Percentiles rank a stretch among this genome's conserved stretches.
These are phyloP conservation scores for Carnegiea gigantea DNA, from an alignment of 179 eudicot species.

Conservation along the genomic window DNA sequence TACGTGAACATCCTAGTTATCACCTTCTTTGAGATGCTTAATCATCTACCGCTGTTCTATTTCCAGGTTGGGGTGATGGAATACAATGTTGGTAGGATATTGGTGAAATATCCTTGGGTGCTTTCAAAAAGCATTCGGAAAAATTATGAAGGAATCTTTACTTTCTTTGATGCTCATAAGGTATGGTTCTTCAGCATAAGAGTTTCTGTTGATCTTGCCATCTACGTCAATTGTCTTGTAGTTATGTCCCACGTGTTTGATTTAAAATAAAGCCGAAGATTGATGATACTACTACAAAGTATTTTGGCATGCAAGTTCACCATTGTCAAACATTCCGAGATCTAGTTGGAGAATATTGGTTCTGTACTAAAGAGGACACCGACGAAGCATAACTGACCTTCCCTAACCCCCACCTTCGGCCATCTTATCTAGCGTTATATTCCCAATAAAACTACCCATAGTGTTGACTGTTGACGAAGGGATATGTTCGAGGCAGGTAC, in stretches of 20 bases:
- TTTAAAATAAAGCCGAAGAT: no score
- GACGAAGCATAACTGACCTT: neutral
- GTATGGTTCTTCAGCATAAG: slow-evolving; percentile 32
- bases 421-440: neutral
- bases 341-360: neutral
- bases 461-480: slow-evolving; percentile 9
- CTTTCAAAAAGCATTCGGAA: slow-evolving; percentile 59
- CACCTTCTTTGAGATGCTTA: slow-evolving; percentile 16
- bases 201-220: neutral
- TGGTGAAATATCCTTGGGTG: slow-evolving; percentile 89
- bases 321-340: neutral
- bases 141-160: slow-evolving; percentile 50
- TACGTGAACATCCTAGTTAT: neutral
- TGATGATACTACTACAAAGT: neutral
- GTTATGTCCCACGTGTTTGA: no score
- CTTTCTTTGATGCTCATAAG: slow-evolving; percentile 59
- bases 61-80: slow-evolving; percentile 50
- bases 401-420: neutral
- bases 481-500: slow-evolving; percentile 49
- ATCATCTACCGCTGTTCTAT: neutral
- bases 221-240: neutral
- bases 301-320: neutral
- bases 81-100: slow-evolving; percentile 48
- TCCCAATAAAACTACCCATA: neutral
- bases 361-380: neutral